These are phyloP conservation scores for Tagetes erecta DNA, from an alignment of 129 eudicot genomes.

Conservation along the genomic window DNA sequence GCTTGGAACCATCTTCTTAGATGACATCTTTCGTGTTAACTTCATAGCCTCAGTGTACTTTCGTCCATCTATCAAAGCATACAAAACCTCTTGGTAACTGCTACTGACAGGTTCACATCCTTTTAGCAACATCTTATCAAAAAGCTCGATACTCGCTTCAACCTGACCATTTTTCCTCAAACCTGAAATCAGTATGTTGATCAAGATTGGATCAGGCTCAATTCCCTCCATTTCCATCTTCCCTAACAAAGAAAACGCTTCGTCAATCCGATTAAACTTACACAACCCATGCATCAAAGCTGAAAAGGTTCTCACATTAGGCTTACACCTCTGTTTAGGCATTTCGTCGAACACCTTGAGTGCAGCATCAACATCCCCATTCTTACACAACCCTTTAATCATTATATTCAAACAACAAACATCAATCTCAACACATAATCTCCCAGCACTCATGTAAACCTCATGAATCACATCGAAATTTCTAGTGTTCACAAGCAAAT, in stretches of 20 bases:
- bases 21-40: conserved; percentile 47
- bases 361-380: conserved; percentile 62
- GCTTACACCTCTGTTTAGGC: conserved; percentile 58
- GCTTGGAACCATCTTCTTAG: conserved; percentile 51
- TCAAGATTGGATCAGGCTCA: conserved; percentile 56
- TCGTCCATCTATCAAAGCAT: conserved; percentile 56
- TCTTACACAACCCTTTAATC: conserved; percentile 64
- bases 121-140: conserved; percentile 52
- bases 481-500: conserved; percentile 59
- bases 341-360: conserved; percentile 79
- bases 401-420: conserved; percentile 76
- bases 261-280: conserved; percentile 50
- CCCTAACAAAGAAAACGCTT: conserved; percentile 66
- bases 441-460: conserved; percentile 59
- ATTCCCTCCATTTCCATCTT: conserved; percentile 57
- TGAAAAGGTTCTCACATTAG: conserved; percentile 66
- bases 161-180: conserved; percentile 63
- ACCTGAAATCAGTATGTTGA: conserved; percentile 67
- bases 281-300: conserved; percentile 69
- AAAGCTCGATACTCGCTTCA: conserved; percentile 51
- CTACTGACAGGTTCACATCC: conserved; percentile 84
- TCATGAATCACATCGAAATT: conserved; percentile 61
- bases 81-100: conserved; percentile 75
- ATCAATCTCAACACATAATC: conserved; percentile 67
- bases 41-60: conserved; percentile 52